These are phyloP conservation scores for Lagerstroemia speciosa DNA, from an alignment of 345 rosid genomes.

Conservation along the genomic window DNA sequence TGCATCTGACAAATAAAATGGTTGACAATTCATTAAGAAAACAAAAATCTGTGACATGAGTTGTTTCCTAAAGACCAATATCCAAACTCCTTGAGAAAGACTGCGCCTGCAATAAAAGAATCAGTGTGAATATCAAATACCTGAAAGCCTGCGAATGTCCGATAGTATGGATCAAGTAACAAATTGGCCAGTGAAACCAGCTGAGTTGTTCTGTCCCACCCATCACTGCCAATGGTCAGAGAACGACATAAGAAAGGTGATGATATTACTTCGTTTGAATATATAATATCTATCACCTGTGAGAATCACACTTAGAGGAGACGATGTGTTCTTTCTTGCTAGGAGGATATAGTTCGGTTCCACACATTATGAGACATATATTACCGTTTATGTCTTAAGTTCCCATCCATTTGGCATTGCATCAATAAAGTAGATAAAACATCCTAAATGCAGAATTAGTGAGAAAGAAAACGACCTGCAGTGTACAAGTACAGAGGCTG, in stretches of 20 bases:
- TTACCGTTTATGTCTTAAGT: neutral
- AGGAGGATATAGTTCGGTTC: neutral
- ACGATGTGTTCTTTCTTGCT: neutral
- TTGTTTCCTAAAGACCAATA: neutral
- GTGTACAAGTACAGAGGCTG: constrained; percentile 95
- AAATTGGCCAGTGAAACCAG: constrained; percentile 85
- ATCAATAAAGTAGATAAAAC: neutral
- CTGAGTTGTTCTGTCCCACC: constrained; percentile 99
- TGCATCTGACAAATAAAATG: neutral
- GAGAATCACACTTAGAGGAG: neutral
- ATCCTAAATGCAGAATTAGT: neutral
- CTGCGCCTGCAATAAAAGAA: neutral
- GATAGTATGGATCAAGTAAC: constrained; percentile 61
- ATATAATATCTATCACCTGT: neutral
- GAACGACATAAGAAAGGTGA: neutral
- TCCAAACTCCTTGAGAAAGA: neutral
- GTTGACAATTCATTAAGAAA: neutral
- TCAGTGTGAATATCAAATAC: constrained; percentile 25
- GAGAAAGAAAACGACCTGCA: constrained; percentile 52
- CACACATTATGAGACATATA: neutral
- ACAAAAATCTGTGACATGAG: neutral
- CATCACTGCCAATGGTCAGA: constrained; percentile 48
- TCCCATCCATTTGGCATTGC: constrained; percentile 1
- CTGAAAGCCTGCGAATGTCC: constrained; percentile 94
- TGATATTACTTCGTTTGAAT: neutral